Percentiles rank a stretch among this genome's conserved stretches.
These are phyloP conservation scores for Pleurotus cornucopiae DNA, from an alignment of 768 basidiomycete species.

Conservation along the genomic window DNA sequence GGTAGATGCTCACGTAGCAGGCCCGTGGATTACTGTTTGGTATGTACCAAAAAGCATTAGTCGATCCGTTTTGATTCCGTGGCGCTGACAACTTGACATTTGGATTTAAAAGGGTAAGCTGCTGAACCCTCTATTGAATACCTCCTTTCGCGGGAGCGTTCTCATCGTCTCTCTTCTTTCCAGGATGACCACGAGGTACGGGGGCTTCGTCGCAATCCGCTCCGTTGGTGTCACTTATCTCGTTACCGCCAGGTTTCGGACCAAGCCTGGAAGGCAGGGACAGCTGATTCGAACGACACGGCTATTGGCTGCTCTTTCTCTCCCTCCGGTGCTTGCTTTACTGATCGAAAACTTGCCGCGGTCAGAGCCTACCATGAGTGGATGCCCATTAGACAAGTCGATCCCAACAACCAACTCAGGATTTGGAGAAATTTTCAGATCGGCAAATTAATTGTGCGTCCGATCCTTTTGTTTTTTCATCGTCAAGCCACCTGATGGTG, in stretches of 20 bases:
- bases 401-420: constrained; percentile 47
- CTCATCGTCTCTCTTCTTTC: background rate
- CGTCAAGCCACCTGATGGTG: background rate
- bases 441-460: constrained; percentile 43
- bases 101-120: constrained; percentile 2
- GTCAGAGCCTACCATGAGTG: constrained; percentile 29
- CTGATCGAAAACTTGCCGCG: constrained; percentile 55
- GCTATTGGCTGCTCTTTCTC: constrained; percentile 45
- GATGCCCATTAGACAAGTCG: constrained; percentile 59
- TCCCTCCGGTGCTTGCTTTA: constrained; percentile 51
- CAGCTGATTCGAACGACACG: constrained; percentile 53
- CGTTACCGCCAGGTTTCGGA: constrained; percentile 18
- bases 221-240: background rate
- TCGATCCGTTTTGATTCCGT: background rate
- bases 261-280: constrained; percentile 54
- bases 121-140: background rate
- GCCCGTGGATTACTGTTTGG: constrained; percentile 58
- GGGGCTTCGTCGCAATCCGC: background rate
- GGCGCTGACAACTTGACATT: background rate
- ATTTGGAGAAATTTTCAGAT: constrained; percentile 66
- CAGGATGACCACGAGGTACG: constrained; percentile 50
- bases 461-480: background rate
- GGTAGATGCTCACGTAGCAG: constrained; percentile 40
- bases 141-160: background rate
- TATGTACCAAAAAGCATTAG: constrained; percentile 16